phyloP scores from a whole-genome alignment of 78 protist genomes.

The Tieghemostelium lacteum region DNA sequence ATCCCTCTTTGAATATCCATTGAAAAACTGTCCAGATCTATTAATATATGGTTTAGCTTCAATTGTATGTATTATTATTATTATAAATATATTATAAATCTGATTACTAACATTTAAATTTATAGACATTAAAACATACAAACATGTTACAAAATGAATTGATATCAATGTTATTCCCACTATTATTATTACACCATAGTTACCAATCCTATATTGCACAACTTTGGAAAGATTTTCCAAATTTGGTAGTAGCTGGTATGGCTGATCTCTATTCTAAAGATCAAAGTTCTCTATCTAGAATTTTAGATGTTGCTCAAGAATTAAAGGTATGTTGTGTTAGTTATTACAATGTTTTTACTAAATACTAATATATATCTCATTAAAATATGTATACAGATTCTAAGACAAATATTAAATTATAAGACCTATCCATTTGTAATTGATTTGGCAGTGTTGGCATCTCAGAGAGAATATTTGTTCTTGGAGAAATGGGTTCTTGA shows the following conservation, averaged over 20 bases:
- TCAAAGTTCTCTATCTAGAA: conserved; percentile 70
- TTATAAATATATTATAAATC: background rate
- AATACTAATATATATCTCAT: background rate
- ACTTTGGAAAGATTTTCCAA: conserved; percentile 79
- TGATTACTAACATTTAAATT: background rate
- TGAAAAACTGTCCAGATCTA: conserved; percentile 83
- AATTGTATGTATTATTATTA: conserved; percentile 18
- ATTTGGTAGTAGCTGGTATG: conserved; percentile 81
- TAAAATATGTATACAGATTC: conserved; percentile 17
- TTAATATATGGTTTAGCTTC: conserved; percentile 60
- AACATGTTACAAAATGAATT: conserved; percentile 55
- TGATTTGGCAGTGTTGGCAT: conserved; percentile 91
- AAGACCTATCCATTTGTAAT: conserved; percentile 81
- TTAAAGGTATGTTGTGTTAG: conserved; percentile 13
- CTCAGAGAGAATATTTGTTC: conserved; percentile 87
- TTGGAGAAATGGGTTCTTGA: conserved; percentile 89
- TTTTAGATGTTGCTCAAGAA: conserved; percentile 87
- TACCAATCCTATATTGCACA: conserved; percentile 40
- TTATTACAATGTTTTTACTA: background rate
- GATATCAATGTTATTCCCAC: conserved; percentile 29
- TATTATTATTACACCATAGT: conserved; percentile 43
- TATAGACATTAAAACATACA: conserved; percentile 23
- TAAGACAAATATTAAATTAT: conserved; percentile 53
- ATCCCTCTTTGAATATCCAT: conserved; percentile 69
- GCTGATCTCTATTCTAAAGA: conserved; percentile 60